phyloP scores from a whole-genome alignment of 1,139 yeast species.

The Geotrichum carabidarum region DNA sequence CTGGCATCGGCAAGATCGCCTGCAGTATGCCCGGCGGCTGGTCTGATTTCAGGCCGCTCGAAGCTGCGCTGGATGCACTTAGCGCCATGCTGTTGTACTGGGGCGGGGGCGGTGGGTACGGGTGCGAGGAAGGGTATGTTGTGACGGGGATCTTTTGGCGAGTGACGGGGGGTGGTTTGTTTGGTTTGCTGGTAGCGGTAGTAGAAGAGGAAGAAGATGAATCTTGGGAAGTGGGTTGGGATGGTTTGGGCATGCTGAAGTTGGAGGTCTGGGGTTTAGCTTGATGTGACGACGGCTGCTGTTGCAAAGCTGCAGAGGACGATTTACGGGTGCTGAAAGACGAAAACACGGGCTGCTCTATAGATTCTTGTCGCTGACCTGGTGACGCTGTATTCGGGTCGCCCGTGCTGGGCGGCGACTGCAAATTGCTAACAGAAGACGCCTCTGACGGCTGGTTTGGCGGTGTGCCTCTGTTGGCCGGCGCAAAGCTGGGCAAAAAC shows the following conservation, averaged over 20 bases:
- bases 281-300: constrained; percentile 10
- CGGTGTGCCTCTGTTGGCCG: neutral
- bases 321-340: constrained; percentile 8
- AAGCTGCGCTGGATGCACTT: constrained; percentile 4
- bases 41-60: neutral
- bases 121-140: constrained; percentile 1
- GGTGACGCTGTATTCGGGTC: neutral
- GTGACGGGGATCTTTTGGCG: neutral
- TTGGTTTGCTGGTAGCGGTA: neutral
- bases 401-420: neutral
- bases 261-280: constrained; percentile 5
- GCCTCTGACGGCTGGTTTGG: neutral
- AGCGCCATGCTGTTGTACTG: constrained; percentile 6
- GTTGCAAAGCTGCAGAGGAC: neutral
- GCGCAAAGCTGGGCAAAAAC: neutral
- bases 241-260: constrained; percentile 2
- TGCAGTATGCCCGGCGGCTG: too few relatives aligned
- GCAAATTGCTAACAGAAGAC: neutral
- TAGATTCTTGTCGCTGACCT: neutral
- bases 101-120: constrained; percentile 4
- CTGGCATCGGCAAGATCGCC: too few relatives aligned
- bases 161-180: neutral
- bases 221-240: constrained; percentile 6
- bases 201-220: constrained; percentile 22
- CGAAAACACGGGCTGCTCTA: neutral